A percentile compares a stretch with the other conserved stretches of the same genome.
Conservation (phyloP, 1,284 basidiomycete species). For the Ceratobasidium sp. region DNA sequence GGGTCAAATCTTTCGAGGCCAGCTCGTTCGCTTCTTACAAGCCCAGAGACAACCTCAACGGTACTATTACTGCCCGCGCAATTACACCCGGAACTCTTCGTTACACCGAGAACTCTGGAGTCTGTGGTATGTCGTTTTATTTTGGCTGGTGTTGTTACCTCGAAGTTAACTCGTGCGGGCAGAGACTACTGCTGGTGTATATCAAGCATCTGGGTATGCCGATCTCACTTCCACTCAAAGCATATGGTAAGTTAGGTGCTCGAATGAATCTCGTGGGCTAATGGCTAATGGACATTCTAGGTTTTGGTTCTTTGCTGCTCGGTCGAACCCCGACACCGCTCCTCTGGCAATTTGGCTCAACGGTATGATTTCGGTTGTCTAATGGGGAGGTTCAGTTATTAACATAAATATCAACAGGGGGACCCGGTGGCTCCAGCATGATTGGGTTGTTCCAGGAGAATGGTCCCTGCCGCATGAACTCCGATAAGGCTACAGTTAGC, state of each 20-base stretch:
- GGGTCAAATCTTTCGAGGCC: neutral
- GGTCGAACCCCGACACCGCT: conserved; percentile 46
- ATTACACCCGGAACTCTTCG: conserved; percentile 57
- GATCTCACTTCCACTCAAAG: conserved; percentile 71
- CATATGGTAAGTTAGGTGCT: conserved; percentile 48
- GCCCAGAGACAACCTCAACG: neutral
- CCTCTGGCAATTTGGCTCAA: conserved; percentile 60
- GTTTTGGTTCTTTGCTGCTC: conserved; percentile 53
- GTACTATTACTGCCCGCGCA: neutral
- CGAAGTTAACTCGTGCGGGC: neutral
- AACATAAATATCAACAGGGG: neutral
- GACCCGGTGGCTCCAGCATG: conserved; percentile 50
- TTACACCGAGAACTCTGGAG: conserved; percentile 73
- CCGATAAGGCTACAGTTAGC: conserved; percentile 66
- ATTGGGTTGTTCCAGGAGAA: conserved; percentile 63
- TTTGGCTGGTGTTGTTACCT: neutral
- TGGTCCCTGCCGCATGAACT: conserved; percentile 71
- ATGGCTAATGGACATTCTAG: conserved; percentile 50
- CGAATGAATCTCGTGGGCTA: neutral
- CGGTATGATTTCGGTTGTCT: conserved; percentile 53
- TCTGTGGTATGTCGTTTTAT: conserved; percentile 63
- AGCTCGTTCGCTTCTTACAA: conserved; percentile 3
- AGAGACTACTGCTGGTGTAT: conserved; percentile 74
- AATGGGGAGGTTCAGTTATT: conserved; percentile 56
- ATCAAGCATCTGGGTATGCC: conserved; percentile 76